A percentile compares a stretch with the other conserved stretches of the same genome.
Conservation (phyloP, 805 yeast species). For the Tanozyma kutaoensis region DNA sequence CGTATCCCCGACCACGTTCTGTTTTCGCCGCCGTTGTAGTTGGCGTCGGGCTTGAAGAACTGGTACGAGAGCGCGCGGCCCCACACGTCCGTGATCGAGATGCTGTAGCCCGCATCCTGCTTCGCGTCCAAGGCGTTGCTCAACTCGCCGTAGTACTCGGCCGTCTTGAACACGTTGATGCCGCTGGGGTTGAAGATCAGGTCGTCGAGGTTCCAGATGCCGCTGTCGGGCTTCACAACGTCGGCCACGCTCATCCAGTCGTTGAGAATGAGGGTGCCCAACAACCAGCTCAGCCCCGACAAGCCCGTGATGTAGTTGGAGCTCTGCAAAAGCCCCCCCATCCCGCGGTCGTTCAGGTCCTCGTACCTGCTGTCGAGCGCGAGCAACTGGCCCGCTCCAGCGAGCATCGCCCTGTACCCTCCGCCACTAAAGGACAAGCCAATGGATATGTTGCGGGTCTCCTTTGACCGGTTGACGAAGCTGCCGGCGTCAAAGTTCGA, state of each 20-base stretch:
- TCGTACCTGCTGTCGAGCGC: not conserved
- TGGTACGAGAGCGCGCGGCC: constrained; percentile 7
- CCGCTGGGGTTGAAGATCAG: constrained; percentile 56
- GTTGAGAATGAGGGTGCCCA: constrained; percentile 15
- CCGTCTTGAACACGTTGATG: constrained; percentile 36
- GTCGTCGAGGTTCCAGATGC: constrained; percentile 57
- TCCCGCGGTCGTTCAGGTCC: constrained; percentile 14
- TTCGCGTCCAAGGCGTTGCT: constrained; percentile 4
- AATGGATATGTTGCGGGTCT: constrained; percentile 1
- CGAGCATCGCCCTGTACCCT: not conserved
- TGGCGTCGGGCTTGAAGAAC: constrained; percentile 4
- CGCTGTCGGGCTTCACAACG: constrained; percentile 10
- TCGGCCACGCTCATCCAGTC: constrained; percentile 21
- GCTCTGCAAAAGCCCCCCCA: constrained; percentile 66
- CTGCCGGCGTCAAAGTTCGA: not conserved
- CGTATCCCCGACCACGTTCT: not conserved
- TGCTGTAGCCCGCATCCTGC: constrained; percentile 4
- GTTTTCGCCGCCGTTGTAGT: constrained; percentile 6
- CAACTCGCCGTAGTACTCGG: constrained; percentile 6
- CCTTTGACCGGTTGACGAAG: not conserved
- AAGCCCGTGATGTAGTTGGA: constrained; percentile 64
- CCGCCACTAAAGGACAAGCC: not conserved
- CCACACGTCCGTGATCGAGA: constrained; percentile 8
- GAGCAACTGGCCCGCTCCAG: constrained; percentile 8
- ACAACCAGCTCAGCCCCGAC: constrained; percentile 32